A percentile compares a stretch with the other conserved stretches of the same genome.
These are phyloP conservation scores for Penstemon eatonii DNA, from an alignment of 257 asterid species.

Conservation along the genomic window DNA sequence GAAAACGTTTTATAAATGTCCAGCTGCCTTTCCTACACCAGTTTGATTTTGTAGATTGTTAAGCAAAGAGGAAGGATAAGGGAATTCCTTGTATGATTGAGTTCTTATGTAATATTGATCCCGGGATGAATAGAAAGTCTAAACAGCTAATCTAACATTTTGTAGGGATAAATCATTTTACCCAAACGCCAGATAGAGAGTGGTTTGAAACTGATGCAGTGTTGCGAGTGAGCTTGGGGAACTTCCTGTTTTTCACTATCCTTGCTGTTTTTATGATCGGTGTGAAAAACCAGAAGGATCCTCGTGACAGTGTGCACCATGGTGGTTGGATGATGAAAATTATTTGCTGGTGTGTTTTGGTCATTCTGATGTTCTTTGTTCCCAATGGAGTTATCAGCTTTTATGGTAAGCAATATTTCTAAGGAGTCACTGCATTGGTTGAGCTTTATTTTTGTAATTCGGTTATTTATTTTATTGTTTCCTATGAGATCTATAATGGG, in stretches of 20 bases:
- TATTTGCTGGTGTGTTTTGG: slow-evolving; percentile 84
- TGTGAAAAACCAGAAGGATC: slow-evolving; percentile 86
- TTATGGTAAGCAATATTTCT: slow-evolving; percentile 57
- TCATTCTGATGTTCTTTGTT: slow-evolving; percentile 83
- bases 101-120: not conserved
- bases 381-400: slow-evolving; percentile 86
- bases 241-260: slow-evolving; percentile 83
- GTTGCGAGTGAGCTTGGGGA: slow-evolving; percentile 92
- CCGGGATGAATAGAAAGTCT: slow-evolving; percentile 6
- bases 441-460: not conserved
- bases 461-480: not conserved
- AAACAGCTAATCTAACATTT: slow-evolving; percentile 8
- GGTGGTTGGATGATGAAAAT: slow-evolving; percentile 97
- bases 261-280: slow-evolving; percentile 83
- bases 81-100: not conserved
- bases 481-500: not conserved
- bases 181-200: slow-evolving; percentile 85
- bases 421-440: not conserved
- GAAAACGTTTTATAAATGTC: not conserved
- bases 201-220: slow-evolving; percentile 99
- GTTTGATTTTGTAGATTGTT: too few species aligned
- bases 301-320: slow-evolving; percentile 87
- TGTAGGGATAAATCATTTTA: slow-evolving; percentile 93
- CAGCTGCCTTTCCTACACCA: too few species aligned
- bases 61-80: not conserved